Evolutionary conservation across 139 green algal species (phyloP), one percentile per base, ranked within the genome.

Genomic region (Coccomyxa sp.): DNA sequence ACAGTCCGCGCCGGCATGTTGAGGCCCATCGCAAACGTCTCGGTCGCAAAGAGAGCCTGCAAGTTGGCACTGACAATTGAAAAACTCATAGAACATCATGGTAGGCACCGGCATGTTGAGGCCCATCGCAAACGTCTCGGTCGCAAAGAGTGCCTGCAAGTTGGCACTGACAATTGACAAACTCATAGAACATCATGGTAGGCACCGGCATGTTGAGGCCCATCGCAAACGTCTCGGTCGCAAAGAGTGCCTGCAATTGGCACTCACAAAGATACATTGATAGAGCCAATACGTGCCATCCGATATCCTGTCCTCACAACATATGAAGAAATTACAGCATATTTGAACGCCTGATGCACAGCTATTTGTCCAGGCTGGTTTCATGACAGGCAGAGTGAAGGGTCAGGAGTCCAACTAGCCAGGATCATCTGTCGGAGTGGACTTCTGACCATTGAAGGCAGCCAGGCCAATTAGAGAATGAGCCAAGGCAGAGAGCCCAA

Each of bases 141-240:
- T 98, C 30, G 93, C 91, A 86, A 97, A 98, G 28, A 98, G 91
- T 31, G 74, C 84, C 85, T 94, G 90, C 80, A 9, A 23, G 9
- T 10, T 9, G 21, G 66, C 66, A 27, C 66, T 74, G 66, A 23
- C 3, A 74, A 51, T 3, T 51, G 38, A 51, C n/a, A 51, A 7
- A 51, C 3, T 51, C 7, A 51, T 51, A 51, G 90, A 99, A 99
- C 14, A 99, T 86, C 18, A 98, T 93, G 4, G 95, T 98, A 58
- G 88, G 90, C 21, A 96, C 97, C 0, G 97, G 97, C 97, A 99
- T 99, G 93, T 99, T 99, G 32, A 99, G 87, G 17, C 97, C 97
- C 94, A 98, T 99, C 77, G 96, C 93, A 91, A 99, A 99, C 17
- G 96, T 98, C 89, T 98, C 95, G 1, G 95, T 98, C 31, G 93